Evolutionary conservation across 2,329 filamentous ascomycete genomes (phyloP).

Genomic region (Paecilomyces formosus): DNA sequence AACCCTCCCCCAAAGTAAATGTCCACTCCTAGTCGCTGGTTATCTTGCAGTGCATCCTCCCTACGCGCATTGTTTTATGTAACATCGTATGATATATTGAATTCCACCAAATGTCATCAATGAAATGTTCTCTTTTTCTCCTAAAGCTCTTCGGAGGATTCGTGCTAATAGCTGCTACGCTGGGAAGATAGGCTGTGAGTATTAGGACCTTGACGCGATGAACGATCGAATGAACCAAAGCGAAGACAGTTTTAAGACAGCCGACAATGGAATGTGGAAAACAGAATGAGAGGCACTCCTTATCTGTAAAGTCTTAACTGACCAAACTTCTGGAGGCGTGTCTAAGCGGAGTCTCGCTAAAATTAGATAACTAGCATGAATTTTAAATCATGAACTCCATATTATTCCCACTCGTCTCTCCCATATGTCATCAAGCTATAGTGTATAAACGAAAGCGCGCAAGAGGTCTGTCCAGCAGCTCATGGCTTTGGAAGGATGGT

Average conservation of each 20-base stretch:
- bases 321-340: not conserved
- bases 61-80: conserved; percentile 13
- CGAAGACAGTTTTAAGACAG: not conserved
- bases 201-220: conserved; percentile 12
- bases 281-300: not conserved
- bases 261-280: not conserved
- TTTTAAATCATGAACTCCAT: not conserved
- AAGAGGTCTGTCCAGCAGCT: conserved; percentile 11
- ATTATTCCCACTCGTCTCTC: not conserved
- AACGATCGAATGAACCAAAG: conserved; percentile 8
- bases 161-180: conserved; percentile 27
- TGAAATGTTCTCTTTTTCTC: conserved; percentile 2
- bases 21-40: conserved; percentile 25
- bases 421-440: not conserved
- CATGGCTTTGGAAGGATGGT: conserved; percentile 62
- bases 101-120: conserved; percentile 2
- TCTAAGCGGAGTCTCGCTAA: not conserved
- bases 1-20: conserved; percentile 81
- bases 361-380: not conserved
- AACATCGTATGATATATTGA: conserved; percentile 5
- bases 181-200: conserved; percentile 40
- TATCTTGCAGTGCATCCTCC: conserved; percentile 4
- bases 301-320: not conserved
- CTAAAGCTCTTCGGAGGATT: conserved; percentile 17
- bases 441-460: not conserved